A percentile compares a stretch with the other conserved stretches of the same genome.
phyloP scores from a whole-genome alignment of 169 alveolate genomes.

The Theileria orientalis region DNA sequence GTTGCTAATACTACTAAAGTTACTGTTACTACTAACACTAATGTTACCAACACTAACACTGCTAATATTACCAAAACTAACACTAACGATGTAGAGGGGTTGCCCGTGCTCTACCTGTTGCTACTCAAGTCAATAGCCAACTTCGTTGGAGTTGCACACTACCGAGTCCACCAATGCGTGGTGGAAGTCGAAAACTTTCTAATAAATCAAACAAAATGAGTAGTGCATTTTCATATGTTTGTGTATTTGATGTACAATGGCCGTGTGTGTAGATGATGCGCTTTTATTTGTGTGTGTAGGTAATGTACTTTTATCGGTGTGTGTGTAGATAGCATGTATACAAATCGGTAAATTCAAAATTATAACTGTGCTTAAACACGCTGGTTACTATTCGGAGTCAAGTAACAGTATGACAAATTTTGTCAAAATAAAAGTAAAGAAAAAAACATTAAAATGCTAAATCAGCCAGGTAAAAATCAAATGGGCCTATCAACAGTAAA shows the following conservation, averaged over 20 bases:
- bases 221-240: not conserved
- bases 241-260: not conserved
- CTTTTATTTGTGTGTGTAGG: too few species aligned
- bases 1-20: too few species aligned
- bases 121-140: slow-evolving; percentile 33
- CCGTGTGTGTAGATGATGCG: too few species aligned
- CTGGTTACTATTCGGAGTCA: not conserved
- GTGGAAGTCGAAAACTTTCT: slow-evolving; percentile 28
- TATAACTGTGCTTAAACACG: not conserved
- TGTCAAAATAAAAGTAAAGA: too few species aligned
- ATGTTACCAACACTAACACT: too few species aligned
- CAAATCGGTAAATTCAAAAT: not conserved
- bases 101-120: slow-evolving; percentile 43
- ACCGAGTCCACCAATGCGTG: slow-evolving; percentile 38
- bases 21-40: too few species aligned
- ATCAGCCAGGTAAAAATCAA: too few species aligned
- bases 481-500: too few species aligned
- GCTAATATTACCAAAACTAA: too few species aligned
- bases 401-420: too few species aligned
- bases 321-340: not conserved
- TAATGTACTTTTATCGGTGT: not conserved
- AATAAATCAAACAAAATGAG: not conserved
- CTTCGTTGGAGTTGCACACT: slow-evolving; percentile 50
- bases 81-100: slow-evolving; percentile 12
- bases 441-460: too few species aligned